Conservation (phyloP, 2,329 filamentous ascomycete species). For the Aplosporella prunicola region DNA sequence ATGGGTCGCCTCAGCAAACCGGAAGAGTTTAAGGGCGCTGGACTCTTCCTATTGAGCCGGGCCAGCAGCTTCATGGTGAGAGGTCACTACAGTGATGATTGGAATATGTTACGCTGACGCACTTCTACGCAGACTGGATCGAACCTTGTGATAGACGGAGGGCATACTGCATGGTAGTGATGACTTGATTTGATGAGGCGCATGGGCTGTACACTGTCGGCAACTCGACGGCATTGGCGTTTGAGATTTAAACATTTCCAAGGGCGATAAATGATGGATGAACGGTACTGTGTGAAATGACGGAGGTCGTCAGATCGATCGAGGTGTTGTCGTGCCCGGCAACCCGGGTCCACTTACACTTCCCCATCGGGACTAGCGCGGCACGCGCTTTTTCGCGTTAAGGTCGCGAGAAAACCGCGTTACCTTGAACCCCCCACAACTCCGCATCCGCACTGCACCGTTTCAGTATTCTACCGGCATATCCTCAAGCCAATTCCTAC, state of each 20-base stretch:
- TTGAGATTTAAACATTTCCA: too few relatives aligned
- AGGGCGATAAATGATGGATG: too few relatives aligned
- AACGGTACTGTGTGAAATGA: too few relatives aligned
- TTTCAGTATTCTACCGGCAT: slow-evolving; percentile 1
- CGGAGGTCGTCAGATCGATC: too few relatives aligned
- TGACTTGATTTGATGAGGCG: neutral
- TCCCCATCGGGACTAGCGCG: slow-evolving; percentile 1
- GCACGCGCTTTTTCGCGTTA: slow-evolving; percentile 5
- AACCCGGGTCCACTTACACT: slow-evolving; percentile 3
- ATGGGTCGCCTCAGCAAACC: slow-evolving; percentile 38
- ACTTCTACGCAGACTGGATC: slow-evolving; percentile 21
- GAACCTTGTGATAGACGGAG: slow-evolving; percentile 27
- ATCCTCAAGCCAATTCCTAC: slow-evolving; percentile 6
- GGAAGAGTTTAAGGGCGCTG: slow-evolving; percentile 27
- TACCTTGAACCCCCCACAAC: neutral
- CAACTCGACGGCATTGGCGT: too few relatives aligned
- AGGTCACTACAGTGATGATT: neutral
- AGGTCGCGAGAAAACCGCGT: neutral
- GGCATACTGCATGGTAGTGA: slow-evolving; percentile 25
- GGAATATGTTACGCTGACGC: slow-evolving; percentile 10
- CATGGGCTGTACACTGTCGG: neutral
- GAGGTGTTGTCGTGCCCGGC: neutral
- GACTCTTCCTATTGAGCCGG: slow-evolving; percentile 25
- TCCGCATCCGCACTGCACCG: neutral
- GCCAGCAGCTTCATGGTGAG: slow-evolving; percentile 29